A percentile compares a stretch with the other conserved stretches of the same genome.
These are phyloP conservation scores for Trichophyton schoenleinii DNA, from an alignment of 2,329 filamentous ascomycete species.

Conservation along the genomic window DNA sequence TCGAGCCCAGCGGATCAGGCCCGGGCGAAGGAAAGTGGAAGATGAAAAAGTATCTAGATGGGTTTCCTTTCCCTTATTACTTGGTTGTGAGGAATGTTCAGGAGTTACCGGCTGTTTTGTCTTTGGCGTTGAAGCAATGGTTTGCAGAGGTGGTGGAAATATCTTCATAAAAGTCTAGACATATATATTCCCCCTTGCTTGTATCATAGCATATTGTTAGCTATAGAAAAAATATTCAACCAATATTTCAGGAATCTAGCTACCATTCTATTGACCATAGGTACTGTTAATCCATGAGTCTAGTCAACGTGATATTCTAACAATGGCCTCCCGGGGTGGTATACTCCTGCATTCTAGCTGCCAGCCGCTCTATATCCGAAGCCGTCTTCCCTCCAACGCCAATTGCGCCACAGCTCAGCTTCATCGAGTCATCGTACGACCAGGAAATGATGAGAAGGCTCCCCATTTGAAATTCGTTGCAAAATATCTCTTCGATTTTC, in stretches of 20 bases:
- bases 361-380: not conserved
- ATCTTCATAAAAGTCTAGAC: conserved; percentile 20
- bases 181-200: not conserved
- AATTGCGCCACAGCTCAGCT: not conserved
- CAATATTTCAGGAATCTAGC: not conserved
- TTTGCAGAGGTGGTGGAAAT: conserved; percentile 59
- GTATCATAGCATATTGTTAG: not conserved
- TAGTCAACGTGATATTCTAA: not conserved
- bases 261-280: not conserved
- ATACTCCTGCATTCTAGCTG: not conserved
- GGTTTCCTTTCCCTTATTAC: conserved; percentile 95
- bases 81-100: conserved; percentile 83
- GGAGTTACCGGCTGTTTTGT: conserved; percentile 79
- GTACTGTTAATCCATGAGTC: not conserved
- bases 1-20: conserved; percentile 51
- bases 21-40: conserved; percentile 55
- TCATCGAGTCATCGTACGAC: not conserved
- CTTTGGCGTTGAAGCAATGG: conserved; percentile 85
- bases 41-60: conserved; percentile 84
- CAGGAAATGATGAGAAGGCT: not conserved
- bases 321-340: not conserved
- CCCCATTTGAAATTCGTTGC: not conserved
- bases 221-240: not conserved
- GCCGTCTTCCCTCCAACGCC: not conserved
- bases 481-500: not conserved